Evolutionary conservation across 2,329 filamentous ascomycete species (phyloP), one percentile per base, ranked within the genome.

Genomic region (Fusarium anguioides): DNA sequence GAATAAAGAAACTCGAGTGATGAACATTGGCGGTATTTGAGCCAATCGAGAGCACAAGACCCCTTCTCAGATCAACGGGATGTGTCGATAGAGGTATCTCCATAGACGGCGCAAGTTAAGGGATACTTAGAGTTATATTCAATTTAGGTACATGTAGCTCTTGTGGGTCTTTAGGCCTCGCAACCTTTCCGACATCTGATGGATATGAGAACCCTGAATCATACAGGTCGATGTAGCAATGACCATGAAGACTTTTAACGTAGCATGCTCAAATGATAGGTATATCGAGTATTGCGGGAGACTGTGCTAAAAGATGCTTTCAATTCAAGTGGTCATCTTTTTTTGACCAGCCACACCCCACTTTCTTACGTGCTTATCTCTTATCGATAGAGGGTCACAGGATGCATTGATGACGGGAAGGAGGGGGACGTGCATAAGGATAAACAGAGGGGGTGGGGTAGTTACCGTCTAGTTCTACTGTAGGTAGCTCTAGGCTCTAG

Each of bases 361-460:
- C 29, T 6, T 17, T 27, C 57, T 26, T 41, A 42, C 36, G 27
- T 41, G 15, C 23, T 50, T 50, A 53, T 66, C 24, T 47, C 23
- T 69, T 68, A 69, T 68, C 65, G 65, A 69, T 68, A 66, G 45
- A 61, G 42, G 44, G 65, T 69, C 66, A 68, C 65, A 65, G 49
- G 65, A 66, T 48, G 41, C 45, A 45, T 35, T 54, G 60, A 68
- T 66, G 66, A 60, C 65, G 46, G 65, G 65, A 66, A 66, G 59
- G 46, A 62, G 66, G 64, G 64, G 54, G 49, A 58, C 44, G 60
- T 63, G 58, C 60, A 63, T 56, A 37, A 44, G 18, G 37, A 56
- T 42, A 48, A 42, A 61, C 35, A 20, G 57, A 67, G 52, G 63
- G 61, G 64, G 57, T 58, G 64, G 63, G 62, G 63, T 56, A 51